Evolutionary conservation across 331 rosid species (phyloP).

Genomic region (Acacia pycnantha): DNA sequence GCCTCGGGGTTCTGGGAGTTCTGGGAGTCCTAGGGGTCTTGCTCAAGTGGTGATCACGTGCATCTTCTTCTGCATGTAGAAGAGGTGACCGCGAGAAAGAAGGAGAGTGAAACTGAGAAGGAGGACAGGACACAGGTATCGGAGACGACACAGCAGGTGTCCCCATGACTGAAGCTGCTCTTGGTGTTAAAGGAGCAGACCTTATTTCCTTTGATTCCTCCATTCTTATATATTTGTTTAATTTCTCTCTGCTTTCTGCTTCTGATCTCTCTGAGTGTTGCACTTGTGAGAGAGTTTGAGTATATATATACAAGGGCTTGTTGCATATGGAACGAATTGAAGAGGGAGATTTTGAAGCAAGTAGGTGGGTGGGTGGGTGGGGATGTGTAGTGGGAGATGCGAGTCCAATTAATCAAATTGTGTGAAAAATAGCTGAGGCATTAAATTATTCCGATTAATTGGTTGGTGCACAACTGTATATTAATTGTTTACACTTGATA

Average conservation of each 20-base stretch:
- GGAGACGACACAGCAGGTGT: conserved; percentile 42
- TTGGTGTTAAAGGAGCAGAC: conserved; percentile 80
- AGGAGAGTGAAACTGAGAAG: conserved; percentile 80
- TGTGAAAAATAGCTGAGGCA: background rate
- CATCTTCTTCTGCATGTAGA: conserved; percentile 37
- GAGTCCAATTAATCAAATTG: background rate
- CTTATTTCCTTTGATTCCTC: conserved; percentile 54
- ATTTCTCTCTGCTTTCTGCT: background rate
- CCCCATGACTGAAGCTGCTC: conserved; percentile 36
- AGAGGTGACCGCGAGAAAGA: conserved; percentile 80
- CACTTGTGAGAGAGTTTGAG: background rate
- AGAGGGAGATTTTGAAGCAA: background rate
- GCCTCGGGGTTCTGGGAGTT: conserved; percentile 57
- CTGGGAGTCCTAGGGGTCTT: conserved; percentile 47
- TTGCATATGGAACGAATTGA: background rate
- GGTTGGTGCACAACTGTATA: conserved; percentile 17
- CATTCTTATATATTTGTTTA: conserved; percentile 22
- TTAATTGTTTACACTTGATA: background rate
- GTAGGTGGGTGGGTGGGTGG: background rate
- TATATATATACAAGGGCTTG: conserved; percentile 14
- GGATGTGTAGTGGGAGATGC: background rate
- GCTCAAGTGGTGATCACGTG: conserved; percentile 7
- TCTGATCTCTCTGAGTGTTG: background rate
- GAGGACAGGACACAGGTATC: conserved; percentile 78
- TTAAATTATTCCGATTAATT: conserved; percentile 4